phyloP scores from a whole-genome alignment of 495 filamentous ascomycete genomes.

The Staphylotrichum longicolle region DNA sequence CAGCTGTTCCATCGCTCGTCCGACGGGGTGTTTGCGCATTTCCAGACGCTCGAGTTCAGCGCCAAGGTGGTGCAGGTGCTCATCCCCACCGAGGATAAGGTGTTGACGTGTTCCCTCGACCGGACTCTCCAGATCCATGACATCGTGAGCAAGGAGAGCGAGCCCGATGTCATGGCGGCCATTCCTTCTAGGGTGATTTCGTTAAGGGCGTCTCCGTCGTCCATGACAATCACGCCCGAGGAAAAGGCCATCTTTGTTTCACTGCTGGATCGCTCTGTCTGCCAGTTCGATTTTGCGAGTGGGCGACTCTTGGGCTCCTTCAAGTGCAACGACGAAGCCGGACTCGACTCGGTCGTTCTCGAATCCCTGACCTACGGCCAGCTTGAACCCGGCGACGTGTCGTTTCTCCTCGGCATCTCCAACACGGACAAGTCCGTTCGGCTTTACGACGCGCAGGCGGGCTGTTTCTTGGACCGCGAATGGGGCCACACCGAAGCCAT shows the following conservation, averaged over 20 bases:
- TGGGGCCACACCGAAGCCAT: conserved; percentile 94
- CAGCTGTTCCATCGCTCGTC: conserved; percentile 72
- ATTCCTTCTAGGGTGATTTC: conserved; percentile 71
- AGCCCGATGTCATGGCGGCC: conserved; percentile 68
- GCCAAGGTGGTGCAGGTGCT: conserved; percentile 50
- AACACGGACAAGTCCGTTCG: conserved; percentile 93
- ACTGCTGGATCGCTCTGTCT: conserved; percentile 76
- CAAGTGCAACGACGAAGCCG: conserved; percentile 73
- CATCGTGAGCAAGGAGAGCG: conserved; percentile 67
- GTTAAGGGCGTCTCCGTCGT: conserved; percentile 79
- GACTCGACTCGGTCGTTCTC: conserved; percentile 77
- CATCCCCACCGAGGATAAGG: conserved; percentile 51
- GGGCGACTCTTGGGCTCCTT: conserved; percentile 72
- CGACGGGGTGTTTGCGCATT: conserved; percentile 47
- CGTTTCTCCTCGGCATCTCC: conserved; percentile 75
- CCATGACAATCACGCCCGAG: conserved; percentile 67
- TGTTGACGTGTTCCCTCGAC: conserved; percentile 87
- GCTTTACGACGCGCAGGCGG: conserved; percentile 76
- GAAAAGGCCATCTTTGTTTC: conserved; percentile 68
- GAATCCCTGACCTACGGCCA: conserved; percentile 65
- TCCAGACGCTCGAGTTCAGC: conserved; percentile 50
- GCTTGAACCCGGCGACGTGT: conserved; percentile 35
- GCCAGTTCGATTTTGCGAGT: conserved; percentile 67
- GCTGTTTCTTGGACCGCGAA: conserved; percentile 75
- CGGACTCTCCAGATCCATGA: conserved; percentile 78